phyloP scores from a whole-genome alignment of 1,139 yeast genomes.

The Nakaseomyces kungkrabaensis region DNA sequence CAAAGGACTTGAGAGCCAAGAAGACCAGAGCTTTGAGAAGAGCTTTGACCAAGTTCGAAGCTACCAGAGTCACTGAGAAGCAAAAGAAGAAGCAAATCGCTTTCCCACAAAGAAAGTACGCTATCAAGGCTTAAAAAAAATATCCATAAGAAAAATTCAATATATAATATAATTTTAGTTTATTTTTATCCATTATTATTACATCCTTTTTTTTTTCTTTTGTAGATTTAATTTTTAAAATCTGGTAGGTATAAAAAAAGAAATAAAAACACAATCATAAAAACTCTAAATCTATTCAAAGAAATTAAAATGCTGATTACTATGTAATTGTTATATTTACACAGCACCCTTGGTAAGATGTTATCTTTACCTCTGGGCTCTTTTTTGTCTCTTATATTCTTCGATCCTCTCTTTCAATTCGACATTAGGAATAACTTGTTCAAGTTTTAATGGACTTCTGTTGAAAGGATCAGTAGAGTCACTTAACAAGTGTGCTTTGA shows the following conservation, averaged over 20 bases:
- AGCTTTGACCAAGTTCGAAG: conserved; percentile 83
- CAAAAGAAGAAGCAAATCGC: conserved; percentile 88
- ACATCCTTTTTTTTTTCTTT: background rate
- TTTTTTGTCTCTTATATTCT: conserved; percentile 42
- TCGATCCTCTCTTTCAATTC: conserved; percentile 56
- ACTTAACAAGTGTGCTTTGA: conserved; percentile 85
- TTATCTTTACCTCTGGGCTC: conserved; percentile 7
- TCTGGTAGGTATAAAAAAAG: conserved; percentile 1
- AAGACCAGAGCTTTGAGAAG: conserved; percentile 99
- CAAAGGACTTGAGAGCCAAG: conserved; percentile 98
- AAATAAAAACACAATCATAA: background rate
- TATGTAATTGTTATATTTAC: background rate
- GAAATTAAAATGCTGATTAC: no score
- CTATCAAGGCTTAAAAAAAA: conserved; percentile 81
- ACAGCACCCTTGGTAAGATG: no score
- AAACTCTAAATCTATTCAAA: no score
- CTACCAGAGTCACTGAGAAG: conserved; percentile 72
- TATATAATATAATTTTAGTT: background rate
- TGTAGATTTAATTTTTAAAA: background rate
- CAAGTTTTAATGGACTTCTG: conserved; percentile 79
- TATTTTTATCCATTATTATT: background rate
- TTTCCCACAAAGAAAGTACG: conserved; percentile 97
- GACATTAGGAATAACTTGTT: conserved; percentile 71
- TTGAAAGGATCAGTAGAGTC: conserved; percentile 97
- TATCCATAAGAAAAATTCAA: background rate